phyloP scores from a whole-genome alignment of 208 protist species.

The Jaenimonas drosophilae region DNA sequence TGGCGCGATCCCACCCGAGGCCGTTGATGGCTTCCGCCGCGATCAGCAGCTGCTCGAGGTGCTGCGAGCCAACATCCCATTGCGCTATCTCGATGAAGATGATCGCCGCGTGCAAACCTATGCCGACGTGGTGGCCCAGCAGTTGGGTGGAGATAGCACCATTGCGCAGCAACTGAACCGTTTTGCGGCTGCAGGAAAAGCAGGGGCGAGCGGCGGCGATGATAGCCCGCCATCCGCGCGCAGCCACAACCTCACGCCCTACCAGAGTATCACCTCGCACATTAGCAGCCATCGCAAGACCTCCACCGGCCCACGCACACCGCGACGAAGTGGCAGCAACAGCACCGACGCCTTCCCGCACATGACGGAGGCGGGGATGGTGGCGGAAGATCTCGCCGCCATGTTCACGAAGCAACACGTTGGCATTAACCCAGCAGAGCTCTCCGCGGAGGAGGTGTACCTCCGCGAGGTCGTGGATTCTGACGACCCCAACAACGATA shows the following conservation, averaged over 20 bases:
- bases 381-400: slow-evolving; percentile 10
- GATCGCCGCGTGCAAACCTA: slow-evolving; percentile 1
- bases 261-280: not conserved
- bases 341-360: not conserved
- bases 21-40: not conserved
- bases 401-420: slow-evolving; percentile 6
- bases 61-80: not conserved
- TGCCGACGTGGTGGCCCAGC: slow-evolving; percentile 1
- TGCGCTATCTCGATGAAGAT: not conserved
- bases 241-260: not conserved
- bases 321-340: not conserved
- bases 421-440: not conserved
- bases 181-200: too few species aligned
- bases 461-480: slow-evolving; percentile 5
- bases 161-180: too few species aligned
- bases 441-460: slow-evolving; percentile 14
- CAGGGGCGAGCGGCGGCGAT: not conserved
- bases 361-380: slow-evolving; percentile 2
- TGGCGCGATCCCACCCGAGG: too few species aligned
- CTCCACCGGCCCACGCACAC: not conserved
- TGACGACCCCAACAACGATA: slow-evolving; percentile 9
- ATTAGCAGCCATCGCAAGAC: not conserved
- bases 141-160: too few species aligned
- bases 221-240: not conserved
- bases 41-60: not conserved